Conservation (phyloP, 371 early-diverging fungal genomes). For the Actinomucor elegans region DNA sequence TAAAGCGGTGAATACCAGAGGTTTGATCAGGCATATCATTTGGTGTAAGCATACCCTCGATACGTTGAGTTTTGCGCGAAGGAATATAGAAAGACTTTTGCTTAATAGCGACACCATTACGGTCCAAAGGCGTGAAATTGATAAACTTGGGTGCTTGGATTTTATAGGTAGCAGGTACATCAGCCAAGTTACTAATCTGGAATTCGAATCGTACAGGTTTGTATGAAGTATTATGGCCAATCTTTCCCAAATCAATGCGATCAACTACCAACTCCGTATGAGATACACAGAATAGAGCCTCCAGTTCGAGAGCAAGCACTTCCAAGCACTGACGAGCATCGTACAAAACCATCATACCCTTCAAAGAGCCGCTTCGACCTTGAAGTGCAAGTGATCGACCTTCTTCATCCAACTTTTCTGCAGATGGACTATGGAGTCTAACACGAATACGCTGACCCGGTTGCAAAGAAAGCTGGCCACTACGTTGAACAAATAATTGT, state of each 20-base stretch:
- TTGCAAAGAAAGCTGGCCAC: constrained; percentile 43
- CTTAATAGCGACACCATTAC: constrained; percentile 17
- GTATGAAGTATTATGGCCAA: constrained; percentile 79
- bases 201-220: constrained; percentile 60
- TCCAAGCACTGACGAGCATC: constrained; percentile 51
- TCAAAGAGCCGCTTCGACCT: constrained; percentile 58
- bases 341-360: constrained; percentile 64
- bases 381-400: constrained; percentile 37
- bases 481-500: constrained; percentile 24
- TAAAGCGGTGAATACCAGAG: constrained; percentile 52
- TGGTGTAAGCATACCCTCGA: constrained; percentile 62
- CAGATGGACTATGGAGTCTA: constrained; percentile 60
- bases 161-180: constrained; percentile 65
- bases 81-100: constrained; percentile 34
- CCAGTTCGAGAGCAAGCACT: constrained; percentile 62
- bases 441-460: constrained; percentile 62
- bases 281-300: constrained; percentile 63
- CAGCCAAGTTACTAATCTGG: constrained; percentile 62
- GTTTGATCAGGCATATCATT: constrained; percentile 51
- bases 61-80: constrained; percentile 35
- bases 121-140: constrained; percentile 34
- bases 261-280: constrained; percentile 55
- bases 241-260: constrained; percentile 70
- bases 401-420: constrained; percentile 43
- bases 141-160: constrained; percentile 55